Conservation (phyloP, 768 basidiomycete genomes). For the Psilocybe cyanescens region DNA sequence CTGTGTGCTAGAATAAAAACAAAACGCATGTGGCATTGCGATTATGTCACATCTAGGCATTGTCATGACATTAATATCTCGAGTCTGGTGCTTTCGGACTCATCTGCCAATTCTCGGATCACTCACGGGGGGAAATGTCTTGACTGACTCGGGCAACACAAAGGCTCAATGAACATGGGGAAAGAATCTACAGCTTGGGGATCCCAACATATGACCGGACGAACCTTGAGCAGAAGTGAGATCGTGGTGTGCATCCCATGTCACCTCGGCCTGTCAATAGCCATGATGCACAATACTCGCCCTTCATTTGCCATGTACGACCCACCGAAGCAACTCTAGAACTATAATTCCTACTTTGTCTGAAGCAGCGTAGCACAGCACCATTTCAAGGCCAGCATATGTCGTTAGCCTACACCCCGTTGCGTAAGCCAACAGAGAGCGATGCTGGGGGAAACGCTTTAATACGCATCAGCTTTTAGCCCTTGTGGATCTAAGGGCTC, state of each 20-base stretch:
- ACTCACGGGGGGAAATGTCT: not conserved
- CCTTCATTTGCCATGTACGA: not conserved
- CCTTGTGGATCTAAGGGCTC: not conserved
- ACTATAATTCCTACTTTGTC: not conserved
- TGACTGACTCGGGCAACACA: not conserved
- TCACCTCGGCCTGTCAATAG: conserved; percentile 9
- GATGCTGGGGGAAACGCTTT: too few species aligned
- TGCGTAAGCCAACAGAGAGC: too few species aligned
- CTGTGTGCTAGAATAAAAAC: not conserved
- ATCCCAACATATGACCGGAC: not conserved
- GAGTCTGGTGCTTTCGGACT: not conserved
- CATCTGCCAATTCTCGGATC: not conserved
- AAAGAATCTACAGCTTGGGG: not conserved
- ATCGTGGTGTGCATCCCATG: not conserved
- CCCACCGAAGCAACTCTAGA: not conserved
- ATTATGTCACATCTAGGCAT: not conserved
- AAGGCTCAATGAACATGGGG: not conserved
- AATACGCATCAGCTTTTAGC: too few species aligned
- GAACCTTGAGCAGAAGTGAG: not conserved
- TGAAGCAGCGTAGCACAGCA: too few species aligned
- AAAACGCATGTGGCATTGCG: not conserved
- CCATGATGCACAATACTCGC: not conserved
- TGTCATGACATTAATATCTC: not conserved
- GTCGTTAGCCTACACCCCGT: too few species aligned
- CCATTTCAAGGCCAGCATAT: too few species aligned